Conservation (phyloP, 1,284 basidiomycete species). For the Ustilago crameri region DNA sequence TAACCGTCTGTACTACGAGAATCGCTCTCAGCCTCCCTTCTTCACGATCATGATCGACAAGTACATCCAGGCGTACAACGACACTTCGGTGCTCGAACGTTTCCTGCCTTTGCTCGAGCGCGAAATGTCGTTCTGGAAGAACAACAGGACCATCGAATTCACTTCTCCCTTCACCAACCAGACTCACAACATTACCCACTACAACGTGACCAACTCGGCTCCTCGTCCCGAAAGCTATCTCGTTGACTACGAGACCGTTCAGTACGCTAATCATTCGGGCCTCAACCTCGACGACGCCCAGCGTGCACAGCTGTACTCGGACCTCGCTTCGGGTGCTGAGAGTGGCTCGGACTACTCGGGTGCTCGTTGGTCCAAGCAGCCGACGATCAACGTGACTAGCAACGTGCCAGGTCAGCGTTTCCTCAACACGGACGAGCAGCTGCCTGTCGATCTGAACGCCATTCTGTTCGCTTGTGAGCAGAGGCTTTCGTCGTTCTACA, state of each 20-base stretch:
- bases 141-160: slow-evolving; percentile 79
- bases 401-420: slow-evolving; percentile 75
- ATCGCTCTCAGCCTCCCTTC: slow-evolving; percentile 88
- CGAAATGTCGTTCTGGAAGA: slow-evolving; percentile 84
- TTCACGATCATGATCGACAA: slow-evolving; percentile 75
- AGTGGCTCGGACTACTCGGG: slow-evolving; percentile 72
- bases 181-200: slow-evolving; percentile 77
- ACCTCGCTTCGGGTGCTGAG: slow-evolving; percentile 87
- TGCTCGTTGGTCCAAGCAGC: slow-evolving; percentile 72
- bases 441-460: slow-evolving; percentile 84
- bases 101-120: slow-evolving; percentile 77
- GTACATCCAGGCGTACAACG: slow-evolving; percentile 75
- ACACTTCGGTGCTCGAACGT: slow-evolving; percentile 75
- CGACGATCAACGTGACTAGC: slow-evolving; percentile 70
- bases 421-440: slow-evolving; percentile 77
- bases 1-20: slow-evolving; percentile 81
- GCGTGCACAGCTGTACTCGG: slow-evolving; percentile 80
- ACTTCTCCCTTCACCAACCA: slow-evolving; percentile 79
- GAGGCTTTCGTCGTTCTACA: slow-evolving; percentile 67
- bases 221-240: slow-evolving; percentile 81
- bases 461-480: slow-evolving; percentile 74
- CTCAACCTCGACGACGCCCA: slow-evolving; percentile 71
- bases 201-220: slow-evolving; percentile 77
- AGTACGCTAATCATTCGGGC: slow-evolving; percentile 72
- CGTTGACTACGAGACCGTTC: slow-evolving; percentile 80